Evolutionary conservation across 2,329 filamentous ascomycete species (phyloP), one percentile per base, ranked within the genome.

Genomic region (Aspergillus ochraceus): DNA sequence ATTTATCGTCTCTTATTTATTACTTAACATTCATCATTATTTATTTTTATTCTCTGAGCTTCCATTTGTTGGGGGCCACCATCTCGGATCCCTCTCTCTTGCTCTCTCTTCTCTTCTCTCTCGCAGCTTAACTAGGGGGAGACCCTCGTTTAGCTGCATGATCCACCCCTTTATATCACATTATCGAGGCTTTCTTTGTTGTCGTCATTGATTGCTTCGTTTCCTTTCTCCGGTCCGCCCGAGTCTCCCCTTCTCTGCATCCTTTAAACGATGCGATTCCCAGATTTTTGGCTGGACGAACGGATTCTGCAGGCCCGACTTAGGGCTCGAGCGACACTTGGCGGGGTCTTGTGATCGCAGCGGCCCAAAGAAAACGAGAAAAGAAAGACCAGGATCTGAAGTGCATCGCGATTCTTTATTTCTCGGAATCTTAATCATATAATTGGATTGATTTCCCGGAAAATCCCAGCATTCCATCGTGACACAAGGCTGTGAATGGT

Each of bases 111-210:
- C 24, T 8, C 5, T 5, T 24, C 24, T 29, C 26, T 29, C 26
- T 29, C 26, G 26, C 26, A 29, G 8, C 26, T 46, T 46, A 52
- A 46, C 46, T 52, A 39, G 30, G 19, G 36, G 24, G 36, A 36
- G 22, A 58, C 49, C 56, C 57, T 57, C 54, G 60, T 57, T 58
- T 51, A 49, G 60, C 26, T 62, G 52, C 60, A 55, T 36, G 30
- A 19, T 55, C 49, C 54, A 52, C 50, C 57, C 58, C 60, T 62
- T 59, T 54, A 61, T 56, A 60, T 62, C 60, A 53, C 54, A 59
- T 59, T 57, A 54, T 52, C 53, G 49, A 61, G 55, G 54, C 54
- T 55, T 51, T 59, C 22, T 60, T 55, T 29, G 20, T 42, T 22
- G 32, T 50, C 20, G 49, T 50, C 49, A 39, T 55, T 26, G 29